Evolutionary conservation across 2,329 filamentous ascomycete genomes (phyloP), one percentile per base, ranked within the genome.

Genomic region (Cordyceps fumosorosea): DNA sequence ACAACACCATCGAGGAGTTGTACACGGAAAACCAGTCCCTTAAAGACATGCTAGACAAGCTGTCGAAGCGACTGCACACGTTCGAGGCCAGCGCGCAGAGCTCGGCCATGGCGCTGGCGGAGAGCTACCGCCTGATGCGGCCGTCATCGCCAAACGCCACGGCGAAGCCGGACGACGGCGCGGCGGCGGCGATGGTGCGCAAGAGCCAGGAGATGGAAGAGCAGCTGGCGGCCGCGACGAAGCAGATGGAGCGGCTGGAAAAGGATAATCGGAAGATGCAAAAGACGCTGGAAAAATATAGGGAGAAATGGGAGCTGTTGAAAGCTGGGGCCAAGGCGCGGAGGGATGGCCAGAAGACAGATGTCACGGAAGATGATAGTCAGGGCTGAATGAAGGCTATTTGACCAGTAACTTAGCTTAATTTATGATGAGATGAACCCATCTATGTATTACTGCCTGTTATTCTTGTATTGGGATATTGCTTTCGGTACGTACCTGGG

Each of bases 1-100:
- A 77, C 65, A 93, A 91, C 70, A 89, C 89, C 3, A 80, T 91
- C 65, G 95, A 99, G 74, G 95, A 99, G 74, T 81, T 98, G 11
- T 87, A 89, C 65, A 84, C 93, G 55, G 91, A 98, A 71, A 99
- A 98, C 73, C 84, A 89, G 65, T 90, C 89, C 11, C 81, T 98
- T 56, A 93, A 95, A 69, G 85, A 89, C 62, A 87, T 92, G 68
- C 85, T 96, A 10, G 93, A 98, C 74, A 91, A 91, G 56, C 83
- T 97, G 42, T 90, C 89, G 65, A 90, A 89, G 68, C 86, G 93
- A 0, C 83, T 99, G n/a, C 90, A 95, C 69, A 89, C 92, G 65
- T 99, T 96, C 77, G 93, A 99, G 75, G 88, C 91, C 45, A 93
- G 91, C 68, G 91, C 92, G 0, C 95, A 98, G 75, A 91, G 88